A percentile compares a stretch with the other conserved stretches of the same genome.
Conservation (phyloP, 352 stramenopile species). For the Globisporangium paroecandrum region DNA sequence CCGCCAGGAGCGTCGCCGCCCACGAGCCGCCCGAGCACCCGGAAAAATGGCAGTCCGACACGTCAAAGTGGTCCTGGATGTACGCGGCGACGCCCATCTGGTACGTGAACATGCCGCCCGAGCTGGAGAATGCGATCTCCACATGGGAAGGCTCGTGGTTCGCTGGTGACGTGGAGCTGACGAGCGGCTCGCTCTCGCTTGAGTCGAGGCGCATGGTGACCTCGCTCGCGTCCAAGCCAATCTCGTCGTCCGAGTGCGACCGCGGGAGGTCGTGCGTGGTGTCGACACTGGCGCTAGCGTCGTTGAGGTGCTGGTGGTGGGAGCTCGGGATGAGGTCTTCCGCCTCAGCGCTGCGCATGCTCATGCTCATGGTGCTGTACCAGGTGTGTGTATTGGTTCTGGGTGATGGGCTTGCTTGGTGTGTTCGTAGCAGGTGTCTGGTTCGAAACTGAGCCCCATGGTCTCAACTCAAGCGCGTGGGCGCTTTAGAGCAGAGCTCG, state of each 20-base stretch:
- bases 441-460: conserved; percentile 7
- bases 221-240: conserved; percentile 1
- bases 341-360: conserved; percentile 6
- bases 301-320: neutral
- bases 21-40: conserved; percentile 41
- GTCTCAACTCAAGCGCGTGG: neutral
- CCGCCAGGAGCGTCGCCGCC: conserved; percentile 40
- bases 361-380: neutral
- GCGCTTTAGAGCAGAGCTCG: neutral
- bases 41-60: conserved; percentile 40
- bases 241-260: conserved; percentile 2
- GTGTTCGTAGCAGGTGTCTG: neutral
- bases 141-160: conserved; percentile 23
- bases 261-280: neutral
- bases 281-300: neutral
- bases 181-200: conserved; percentile 1
- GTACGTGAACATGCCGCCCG: conserved; percentile 65
- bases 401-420: neutral
- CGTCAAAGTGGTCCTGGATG: conserved; percentile 57
- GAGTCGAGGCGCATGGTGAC: conserved; percentile 3
- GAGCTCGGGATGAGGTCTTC: conserved; percentile 5
- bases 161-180: neutral
- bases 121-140: conserved; percentile 67
- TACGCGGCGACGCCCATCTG: conserved; percentile 72
- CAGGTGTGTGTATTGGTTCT: neutral